Evolutionary conservation across 192 early-diverging fungal genomes (phyloP), one percentile per base, ranked within the genome.

Genomic region (Bifiguratus adelaidae): DNA sequence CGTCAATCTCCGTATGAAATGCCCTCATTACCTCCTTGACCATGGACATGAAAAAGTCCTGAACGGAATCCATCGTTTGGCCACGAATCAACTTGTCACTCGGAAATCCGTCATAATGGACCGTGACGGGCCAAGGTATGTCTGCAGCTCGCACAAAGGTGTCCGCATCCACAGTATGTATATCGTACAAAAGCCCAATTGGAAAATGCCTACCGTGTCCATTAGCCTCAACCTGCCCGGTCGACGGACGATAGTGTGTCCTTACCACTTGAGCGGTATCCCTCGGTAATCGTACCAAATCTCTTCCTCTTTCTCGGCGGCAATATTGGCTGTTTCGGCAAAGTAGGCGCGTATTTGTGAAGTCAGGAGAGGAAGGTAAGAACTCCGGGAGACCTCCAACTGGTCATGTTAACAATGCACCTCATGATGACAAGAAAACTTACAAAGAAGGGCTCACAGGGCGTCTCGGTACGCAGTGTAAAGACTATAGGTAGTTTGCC

Each of bases 21-120:
- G 2, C 30, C 5, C 12, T 20, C 4, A 32, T 41, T 55, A 74
- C 80, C 68, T 92, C 90, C 61, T 92, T 92, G 52, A 88, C 71
- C 77, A 82, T 80, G 8, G 86, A 80, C 87, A 92, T 92, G 54
- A 80, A 88, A 57, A 83, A 84, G 48, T 88, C 84, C 25, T 76
- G 76, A 42, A 76, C 76, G 1, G 58, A 60, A 34, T 81, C 71
- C 5, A 65, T 55, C 5, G 67, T 58, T 9, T 78, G 75, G n/a
- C 50, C 53, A 9, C 70, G 62, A 33, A 90, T 72, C 26, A 92
- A 44, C 41, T 78, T 78, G 37, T 76, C 72, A 1, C 47, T 60
- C 2, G 90, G 90, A 46, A 84, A 89, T 43, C 76, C 70, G 37
- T 76, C 58, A 45, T 85, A 80, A 59, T 86, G 85, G n/a, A 90